These are phyloP conservation scores for Calocybe gangraenosa DNA, from an alignment of 768 basidiomycete genomes.

Conservation along the genomic window DNA sequence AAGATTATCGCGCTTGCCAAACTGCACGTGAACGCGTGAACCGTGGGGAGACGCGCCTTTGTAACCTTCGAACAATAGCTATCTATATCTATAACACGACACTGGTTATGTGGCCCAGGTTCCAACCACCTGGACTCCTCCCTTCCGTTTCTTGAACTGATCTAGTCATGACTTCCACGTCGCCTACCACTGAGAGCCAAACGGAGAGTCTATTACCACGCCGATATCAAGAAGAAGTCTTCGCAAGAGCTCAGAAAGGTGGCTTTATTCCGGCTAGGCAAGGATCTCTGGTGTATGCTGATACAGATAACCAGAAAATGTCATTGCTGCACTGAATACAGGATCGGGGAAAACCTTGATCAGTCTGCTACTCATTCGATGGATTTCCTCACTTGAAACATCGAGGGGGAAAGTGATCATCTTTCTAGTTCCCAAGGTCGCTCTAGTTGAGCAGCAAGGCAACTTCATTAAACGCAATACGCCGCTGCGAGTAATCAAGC, in stretches of 20 bases:
- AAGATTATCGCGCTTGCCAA: too few relatives aligned
- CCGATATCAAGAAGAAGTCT: constrained; percentile 71
- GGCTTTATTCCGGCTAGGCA: neutral
- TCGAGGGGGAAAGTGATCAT: constrained; percentile 59
- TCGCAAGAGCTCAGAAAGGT: constrained; percentile 55
- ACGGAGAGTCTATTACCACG: constrained; percentile 26
- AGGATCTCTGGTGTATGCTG: neutral
- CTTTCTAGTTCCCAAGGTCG: constrained; percentile 83
- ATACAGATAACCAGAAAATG: constrained; percentile 41
- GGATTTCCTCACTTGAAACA: constrained; percentile 52
- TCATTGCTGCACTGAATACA: constrained; percentile 72
- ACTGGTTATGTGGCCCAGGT: too few relatives aligned
- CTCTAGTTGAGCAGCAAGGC: constrained; percentile 81
- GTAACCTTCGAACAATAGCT: too few relatives aligned
- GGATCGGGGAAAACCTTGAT: constrained; percentile 81
- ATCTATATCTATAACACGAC: too few relatives aligned
- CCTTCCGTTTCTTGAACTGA: too few relatives aligned
- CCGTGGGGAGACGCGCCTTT: too few relatives aligned
- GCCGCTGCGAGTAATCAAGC: constrained; percentile 59
- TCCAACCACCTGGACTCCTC: too few relatives aligned
- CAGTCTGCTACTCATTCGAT: constrained; percentile 71
- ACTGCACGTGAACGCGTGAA: too few relatives aligned
- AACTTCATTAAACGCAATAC: constrained; percentile 63
- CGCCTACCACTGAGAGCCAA: neutral
- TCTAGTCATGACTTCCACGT: neutral